phyloP scores from a whole-genome alignment of 1,284 basidiomycete species.

The Ustilago nuda region DNA sequence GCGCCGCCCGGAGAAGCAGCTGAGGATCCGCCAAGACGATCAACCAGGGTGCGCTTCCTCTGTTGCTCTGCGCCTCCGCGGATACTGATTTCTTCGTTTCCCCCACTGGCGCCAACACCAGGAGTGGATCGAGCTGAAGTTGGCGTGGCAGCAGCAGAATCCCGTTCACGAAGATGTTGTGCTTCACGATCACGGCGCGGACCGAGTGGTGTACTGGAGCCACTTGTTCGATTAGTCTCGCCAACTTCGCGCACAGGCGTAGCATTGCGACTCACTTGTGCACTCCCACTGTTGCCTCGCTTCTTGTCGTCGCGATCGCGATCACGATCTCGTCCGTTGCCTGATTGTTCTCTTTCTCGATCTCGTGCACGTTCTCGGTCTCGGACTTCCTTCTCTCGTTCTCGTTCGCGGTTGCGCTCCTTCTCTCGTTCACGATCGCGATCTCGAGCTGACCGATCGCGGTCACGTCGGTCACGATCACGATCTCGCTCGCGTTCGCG shows the following conservation, averaged over 20 bases:
- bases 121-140: constrained; percentile 25
- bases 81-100: constrained; percentile 23
- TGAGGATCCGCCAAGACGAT: constrained; percentile 27
- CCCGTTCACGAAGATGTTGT: constrained; percentile 18
- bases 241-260: constrained; percentile 25
- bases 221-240: constrained; percentile 16
- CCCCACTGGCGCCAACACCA: constrained; percentile 6
- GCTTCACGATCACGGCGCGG: constrained; percentile 38
- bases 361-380: constrained; percentile 10
- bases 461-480: constrained; percentile 18
- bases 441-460: constrained; percentile 16
- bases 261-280: constrained; percentile 32
- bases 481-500: constrained; percentile 27
- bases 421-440: constrained; percentile 17
- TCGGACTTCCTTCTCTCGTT: not conserved
- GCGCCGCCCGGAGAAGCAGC: constrained; percentile 17
- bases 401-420: constrained; percentile 8
- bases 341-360: constrained; percentile 2
- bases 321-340: constrained; percentile 2
- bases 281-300: constrained; percentile 19
- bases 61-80: constrained; percentile 32
- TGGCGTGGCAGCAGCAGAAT: constrained; percentile 17
- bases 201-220: constrained; percentile 20
- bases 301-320: constrained; percentile 16
- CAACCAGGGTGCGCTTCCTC: constrained; percentile 35